Base-by-base conservation (phyloP, 2,329 filamentous ascomycete genomes). In the Aspergillus hortae region DNA sequence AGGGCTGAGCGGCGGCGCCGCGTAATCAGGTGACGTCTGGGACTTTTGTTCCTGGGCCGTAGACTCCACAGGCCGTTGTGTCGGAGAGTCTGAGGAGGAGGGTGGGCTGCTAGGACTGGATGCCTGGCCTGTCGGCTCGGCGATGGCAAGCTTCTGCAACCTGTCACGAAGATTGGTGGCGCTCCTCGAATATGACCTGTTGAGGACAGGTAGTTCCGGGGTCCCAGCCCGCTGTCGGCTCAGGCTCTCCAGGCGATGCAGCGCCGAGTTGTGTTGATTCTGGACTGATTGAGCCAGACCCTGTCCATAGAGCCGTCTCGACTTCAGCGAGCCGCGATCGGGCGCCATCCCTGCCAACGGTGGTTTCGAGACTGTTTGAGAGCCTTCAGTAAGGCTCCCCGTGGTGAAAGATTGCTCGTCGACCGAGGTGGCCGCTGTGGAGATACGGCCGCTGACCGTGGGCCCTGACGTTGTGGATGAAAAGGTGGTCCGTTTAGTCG, bases 401-500 rank as follows among this genome's bases (percentile, higher is more conserved):
- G 15, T 17, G 40, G 25, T 42, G 6, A 60, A 73, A 60, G 53
- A 48, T 40, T 92, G 89, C 0, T 91, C 95, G n/a, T 86, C 84
- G 46, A 95, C 77, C 0, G 92, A 96, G 0, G 91, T 96, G 3
- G 90, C 91, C 6, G 91, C 89, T 1, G 92, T 96, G 0, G 92
- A 96, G 50, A 84, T 86, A 25, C 89, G 85, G 23, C 83, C 82
- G 36, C 85, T 80, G 0, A 84, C 85, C 5, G 83, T 85, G 5
- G 84, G 87, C 4, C 77, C 80, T 4, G 90, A 94, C 6, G 85
- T 87, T 0, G 89, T 95, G 0, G 92, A 96, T 1, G 88, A 94
- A n/a, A 77, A 77, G 0, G 91, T 96, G 58, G 91, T 90, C 23
- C 92, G 81, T 58, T 92, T 89, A 55, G 82, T 82, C 61, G 87